Conservation (phyloP, 768 basidiomycete species). For the Mycena pura region DNA sequence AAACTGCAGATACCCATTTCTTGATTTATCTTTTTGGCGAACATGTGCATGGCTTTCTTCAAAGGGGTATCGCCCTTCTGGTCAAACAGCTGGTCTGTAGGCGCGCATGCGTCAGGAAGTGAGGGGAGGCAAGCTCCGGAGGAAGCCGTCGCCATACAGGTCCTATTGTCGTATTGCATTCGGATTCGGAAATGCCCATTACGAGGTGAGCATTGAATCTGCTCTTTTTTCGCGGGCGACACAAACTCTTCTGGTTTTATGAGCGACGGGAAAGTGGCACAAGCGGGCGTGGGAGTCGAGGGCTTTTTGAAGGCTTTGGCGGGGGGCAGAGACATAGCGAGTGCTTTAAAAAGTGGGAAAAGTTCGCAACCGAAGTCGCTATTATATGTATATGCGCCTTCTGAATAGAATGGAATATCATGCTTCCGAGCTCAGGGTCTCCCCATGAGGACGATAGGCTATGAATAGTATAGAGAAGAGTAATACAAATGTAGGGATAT, state of each 20-base stretch:
- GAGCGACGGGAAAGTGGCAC: too few relatives aligned
- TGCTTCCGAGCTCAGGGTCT: background rate
- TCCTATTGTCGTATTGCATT: background rate
- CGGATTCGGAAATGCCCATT: background rate
- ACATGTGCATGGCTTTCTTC: background rate
- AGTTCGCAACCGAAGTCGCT: background rate
- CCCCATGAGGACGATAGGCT: background rate
- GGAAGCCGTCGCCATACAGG: background rate
- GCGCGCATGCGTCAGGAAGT: background rate
- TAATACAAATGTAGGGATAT: too few relatives aligned
- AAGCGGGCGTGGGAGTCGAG: too few relatives aligned
- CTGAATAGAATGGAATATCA: background rate
- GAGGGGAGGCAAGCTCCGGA: background rate
- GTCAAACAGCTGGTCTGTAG: background rate
- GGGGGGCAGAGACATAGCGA: too few relatives aligned
- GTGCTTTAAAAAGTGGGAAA: too few relatives aligned
- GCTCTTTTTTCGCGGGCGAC: too few relatives aligned
- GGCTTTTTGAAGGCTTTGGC: too few relatives aligned
- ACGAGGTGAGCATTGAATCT: too few relatives aligned
- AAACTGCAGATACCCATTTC: background rate
- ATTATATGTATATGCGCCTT: background rate
- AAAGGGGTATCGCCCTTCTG: background rate
- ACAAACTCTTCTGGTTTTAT: too few relatives aligned
- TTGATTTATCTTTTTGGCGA: background rate
- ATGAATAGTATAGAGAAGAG: constrained; percentile 2